Base-by-base conservation (phyloP, 2,329 filamentous ascomycete species). In the Nigrospora oryzae region DNA sequence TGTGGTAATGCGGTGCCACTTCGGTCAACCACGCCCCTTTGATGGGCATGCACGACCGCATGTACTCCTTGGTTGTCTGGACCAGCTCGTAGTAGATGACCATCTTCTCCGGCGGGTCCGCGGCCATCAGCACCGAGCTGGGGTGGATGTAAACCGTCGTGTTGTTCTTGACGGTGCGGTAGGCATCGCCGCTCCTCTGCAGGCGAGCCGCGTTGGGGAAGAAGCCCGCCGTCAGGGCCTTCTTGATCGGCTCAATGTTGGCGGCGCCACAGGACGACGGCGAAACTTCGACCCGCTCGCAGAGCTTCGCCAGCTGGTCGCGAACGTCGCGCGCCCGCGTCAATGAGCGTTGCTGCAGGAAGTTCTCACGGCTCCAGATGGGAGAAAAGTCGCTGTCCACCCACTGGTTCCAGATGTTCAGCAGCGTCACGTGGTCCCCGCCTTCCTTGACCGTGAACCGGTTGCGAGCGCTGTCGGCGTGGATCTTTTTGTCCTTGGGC, bases 361-460 rank as follows among this genome's bases (percentile, higher is more conserved):
- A 98, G 62, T 97, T 96, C 66, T 97, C 91, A 40, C 84, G 83
- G 1, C 87, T 73, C 90, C 90, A 98, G 38, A 94, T 80, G 43
- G 81, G 83, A 42, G 81, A 87, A 66, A 89, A 98, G 64, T 95
- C 91, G 40, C 81, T 84, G 60, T 97, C 91, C 1, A 90, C 87
- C 86, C 89, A 98, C 62, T 95, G 87, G 56, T 93, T 91, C 82
- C 84, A 98, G 55, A 98, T 84, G 58, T 95, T 95, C 40, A 97
- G 79, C 2, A 95, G 77, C 0, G 88, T 89, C 5, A 93, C 62
- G 56, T 95, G 87, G 60, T 98, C 93, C 36, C 93, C 93, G 33
- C 90, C 90, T 49, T 94, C 89, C 55, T 89, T 88, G 60, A 91
- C 73, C 0, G 89, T 95, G 66, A 97, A 97, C 2, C 91, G 81